phyloP scores from a whole-genome alignment of 306 rosid species.

The Oxytropis ochrocephala region DNA sequence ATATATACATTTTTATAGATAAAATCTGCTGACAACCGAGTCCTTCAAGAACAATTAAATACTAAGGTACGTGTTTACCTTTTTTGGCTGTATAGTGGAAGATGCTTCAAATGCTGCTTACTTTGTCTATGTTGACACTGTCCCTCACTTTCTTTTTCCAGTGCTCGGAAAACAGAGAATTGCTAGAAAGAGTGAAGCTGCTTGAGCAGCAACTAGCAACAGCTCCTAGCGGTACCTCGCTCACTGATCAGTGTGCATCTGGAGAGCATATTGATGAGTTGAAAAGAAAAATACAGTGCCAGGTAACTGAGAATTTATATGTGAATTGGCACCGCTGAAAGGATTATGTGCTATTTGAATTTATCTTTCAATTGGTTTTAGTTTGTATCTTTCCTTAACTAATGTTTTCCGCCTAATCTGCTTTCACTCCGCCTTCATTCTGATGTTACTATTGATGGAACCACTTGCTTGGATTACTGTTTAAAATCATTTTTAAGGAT shows the following conservation, averaged over 20 bases:
- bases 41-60: slow-evolving; percentile 89
- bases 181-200: slow-evolving; percentile 62
- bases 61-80: slow-evolving; percentile 49
- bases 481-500: slow-evolving; percentile 5
- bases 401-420: slow-evolving; percentile 2
- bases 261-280: slow-evolving; percentile 64
- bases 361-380: neutral
- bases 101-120: neutral
- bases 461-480: neutral
- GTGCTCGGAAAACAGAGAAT: slow-evolving; percentile 77
- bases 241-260: slow-evolving; percentile 36
- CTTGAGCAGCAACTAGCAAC: slow-evolving; percentile 53
- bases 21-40: slow-evolving; percentile 92
- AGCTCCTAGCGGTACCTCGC: slow-evolving; percentile 33
- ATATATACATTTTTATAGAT: slow-evolving; percentile 42
- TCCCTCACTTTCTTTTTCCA: slow-evolving; percentile 19
- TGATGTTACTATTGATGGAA: neutral
- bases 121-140: slow-evolving; percentile 9
- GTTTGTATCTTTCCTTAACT: neutral
- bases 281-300: slow-evolving; percentile 79
- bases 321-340: neutral
- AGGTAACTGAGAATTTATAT: slow-evolving; percentile 41
- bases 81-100: slow-evolving; percentile 2
- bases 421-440: neutral
- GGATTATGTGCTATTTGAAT: slow-evolving; percentile 6